These are phyloP conservation scores for Plenodomus tracheiphilus DNA, from an alignment of 2,329 filamentous ascomycete genomes.

Conservation along the genomic window DNA sequence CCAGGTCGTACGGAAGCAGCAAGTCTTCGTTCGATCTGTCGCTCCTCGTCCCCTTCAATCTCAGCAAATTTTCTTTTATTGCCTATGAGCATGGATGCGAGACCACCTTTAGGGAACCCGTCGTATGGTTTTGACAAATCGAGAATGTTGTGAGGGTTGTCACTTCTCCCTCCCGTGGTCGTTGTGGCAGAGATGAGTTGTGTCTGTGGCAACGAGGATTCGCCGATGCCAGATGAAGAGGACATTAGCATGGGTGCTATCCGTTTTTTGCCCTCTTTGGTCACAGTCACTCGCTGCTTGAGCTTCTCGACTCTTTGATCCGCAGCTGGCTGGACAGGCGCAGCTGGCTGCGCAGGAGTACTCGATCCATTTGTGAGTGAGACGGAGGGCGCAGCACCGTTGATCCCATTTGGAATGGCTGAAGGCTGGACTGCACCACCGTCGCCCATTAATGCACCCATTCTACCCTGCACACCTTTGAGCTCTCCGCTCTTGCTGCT, in stretches of 20 bases:
- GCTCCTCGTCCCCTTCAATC: slow-evolving; percentile 76
- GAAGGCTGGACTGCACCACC: slow-evolving; percentile 51
- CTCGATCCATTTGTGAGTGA: slow-evolving; percentile 50
- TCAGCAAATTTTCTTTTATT: slow-evolving; percentile 86
- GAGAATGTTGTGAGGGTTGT: slow-evolving; percentile 78
- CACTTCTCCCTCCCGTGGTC: slow-evolving; percentile 64
- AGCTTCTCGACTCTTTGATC: slow-evolving; percentile 69
- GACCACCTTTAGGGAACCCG: slow-evolving; percentile 84
- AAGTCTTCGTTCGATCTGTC: slow-evolving; percentile 62
- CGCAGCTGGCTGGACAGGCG: slow-evolving; percentile 31
- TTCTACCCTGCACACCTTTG: slow-evolving; percentile 86
- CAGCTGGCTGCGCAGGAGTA: slow-evolving; percentile 37
- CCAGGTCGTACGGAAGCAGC: slow-evolving; percentile 64
- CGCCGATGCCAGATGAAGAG: slow-evolving; percentile 82
- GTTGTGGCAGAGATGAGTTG: slow-evolving; percentile 78
- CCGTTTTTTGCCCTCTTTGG: slow-evolving; percentile 95
- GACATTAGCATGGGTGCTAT: slow-evolving; percentile 86
- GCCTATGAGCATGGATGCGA: slow-evolving; percentile 82
- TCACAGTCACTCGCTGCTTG: slow-evolving; percentile 91
- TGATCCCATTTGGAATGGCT: slow-evolving; percentile 60
- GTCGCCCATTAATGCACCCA: slow-evolving; percentile 98
- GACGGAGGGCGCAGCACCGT: slow-evolving; percentile 52
- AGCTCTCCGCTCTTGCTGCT: slow-evolving; percentile 90
- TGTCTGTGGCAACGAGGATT: slow-evolving; percentile 86
- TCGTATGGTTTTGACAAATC: slow-evolving; percentile 95